Evolutionary conservation across 345 rosid genomes (phyloP).

Genomic region (Brassica napus): Da-Ae NC_063449.1:41671001-41671500

Average conservation of each 20-base stretch:
- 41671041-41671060: not conserved
- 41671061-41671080: not conserved
- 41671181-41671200: not conserved
- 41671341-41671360: slow-evolving; percentile 33
- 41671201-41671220: slow-evolving; percentile 13
- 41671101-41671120: not conserved
- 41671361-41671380: slow-evolving; percentile 33
- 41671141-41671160: not conserved
- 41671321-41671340: slow-evolving; percentile 35
- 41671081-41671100: not conserved
- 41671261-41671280: slow-evolving; percentile 35
- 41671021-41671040: not conserved
- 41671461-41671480: too few species aligned
- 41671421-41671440: too few species aligned
- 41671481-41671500: too few species aligned
- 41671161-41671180: not conserved
- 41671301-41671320: slow-evolving; percentile 37
- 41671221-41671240: slow-evolving; percentile 34
- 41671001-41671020: not conserved
- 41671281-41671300: slow-evolving; percentile 52
- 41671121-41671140: not conserved
- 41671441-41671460: too few species aligned
- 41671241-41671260: slow-evolving; percentile 13
- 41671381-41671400: slow-evolving; percentile 8
- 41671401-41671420: not conserved